phyloP scores from a whole-genome alignment of 306 rosid genomes.

The Biancaea sappan region DNA sequence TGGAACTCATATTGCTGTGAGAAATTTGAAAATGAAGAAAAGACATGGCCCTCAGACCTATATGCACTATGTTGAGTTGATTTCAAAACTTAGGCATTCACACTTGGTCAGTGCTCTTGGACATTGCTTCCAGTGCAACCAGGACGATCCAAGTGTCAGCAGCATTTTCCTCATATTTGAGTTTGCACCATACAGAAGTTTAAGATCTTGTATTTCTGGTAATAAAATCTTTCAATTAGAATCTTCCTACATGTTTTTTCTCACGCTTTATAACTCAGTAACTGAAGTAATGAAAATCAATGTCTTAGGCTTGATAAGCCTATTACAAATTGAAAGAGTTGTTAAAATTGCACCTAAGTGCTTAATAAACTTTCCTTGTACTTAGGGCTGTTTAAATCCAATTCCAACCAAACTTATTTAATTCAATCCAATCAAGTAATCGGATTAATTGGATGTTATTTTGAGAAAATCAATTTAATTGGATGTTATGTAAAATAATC shows the following conservation, averaged over 20 bases:
- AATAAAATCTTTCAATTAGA: slow-evolving; percentile 20
- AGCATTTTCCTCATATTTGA: slow-evolving; percentile 72
- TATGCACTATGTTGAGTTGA: slow-evolving; percentile 72
- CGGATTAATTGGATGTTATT: too few relatives aligned
- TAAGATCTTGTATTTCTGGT: slow-evolving; percentile 85
- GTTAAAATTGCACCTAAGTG: background rate
- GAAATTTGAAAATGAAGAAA: slow-evolving; percentile 68
- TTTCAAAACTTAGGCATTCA: slow-evolving; percentile 80
- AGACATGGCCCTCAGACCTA: slow-evolving; percentile 63
- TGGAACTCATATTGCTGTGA: slow-evolving; percentile 69
- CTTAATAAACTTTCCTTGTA: background rate
- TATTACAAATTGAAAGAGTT: background rate
- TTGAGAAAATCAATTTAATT: too few relatives aligned
- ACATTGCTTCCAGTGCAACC: slow-evolving; percentile 81
- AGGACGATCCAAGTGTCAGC: slow-evolving; percentile 66
- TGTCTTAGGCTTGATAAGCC: background rate
- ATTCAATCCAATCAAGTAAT: too few relatives aligned
- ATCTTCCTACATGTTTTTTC: background rate
- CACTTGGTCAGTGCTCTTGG: slow-evolving; percentile 90
- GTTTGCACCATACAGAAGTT: slow-evolving; percentile 63
- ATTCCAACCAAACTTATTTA: too few relatives aligned
- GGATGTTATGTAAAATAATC: too few relatives aligned
- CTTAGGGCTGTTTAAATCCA: too few relatives aligned
- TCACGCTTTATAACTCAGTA: background rate
- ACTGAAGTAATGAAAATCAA: background rate